Conservation (phyloP, 257 asterid genomes). For the Handroanthus guayacan region DNA sequence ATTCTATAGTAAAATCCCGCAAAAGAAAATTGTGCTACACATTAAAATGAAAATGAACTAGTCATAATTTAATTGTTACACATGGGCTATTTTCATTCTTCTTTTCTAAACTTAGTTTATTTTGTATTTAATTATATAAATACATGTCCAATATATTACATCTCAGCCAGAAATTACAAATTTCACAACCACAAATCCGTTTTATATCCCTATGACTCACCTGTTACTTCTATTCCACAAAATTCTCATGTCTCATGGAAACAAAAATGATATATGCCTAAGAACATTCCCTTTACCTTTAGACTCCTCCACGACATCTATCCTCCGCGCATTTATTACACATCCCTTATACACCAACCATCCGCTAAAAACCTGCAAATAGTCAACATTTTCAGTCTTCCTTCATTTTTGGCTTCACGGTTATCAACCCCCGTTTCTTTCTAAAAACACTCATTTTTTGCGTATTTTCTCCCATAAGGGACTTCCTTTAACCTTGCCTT, state of each 20-base stretch:
- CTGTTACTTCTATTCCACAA: not conserved
- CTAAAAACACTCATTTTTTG: conserved; percentile 2
- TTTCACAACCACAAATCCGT: not conserved
- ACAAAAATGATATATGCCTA: not conserved
- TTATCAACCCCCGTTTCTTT: conserved; percentile 6
- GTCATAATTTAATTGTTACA: too few species aligned
- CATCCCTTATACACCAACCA: conserved; percentile 31
- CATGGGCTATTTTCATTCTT: too few species aligned
- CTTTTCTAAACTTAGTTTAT: too few species aligned
- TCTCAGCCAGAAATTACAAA: not conserved
- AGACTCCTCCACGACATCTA: conserved; percentile 1
- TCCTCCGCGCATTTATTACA: not conserved
- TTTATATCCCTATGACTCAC: not conserved
- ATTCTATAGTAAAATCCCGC: too few species aligned
- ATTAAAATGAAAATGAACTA: too few species aligned
- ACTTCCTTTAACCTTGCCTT: conserved; percentile 51
- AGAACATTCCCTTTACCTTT: not conserved
- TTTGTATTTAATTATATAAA: too few species aligned
- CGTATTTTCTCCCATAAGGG: conserved; percentile 13
- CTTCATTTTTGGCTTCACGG: conserved; percentile 2
- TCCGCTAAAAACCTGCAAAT: conserved; percentile 21
- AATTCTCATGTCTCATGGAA: not conserved
- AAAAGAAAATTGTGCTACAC: too few species aligned
- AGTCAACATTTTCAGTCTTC: conserved; percentile 12
- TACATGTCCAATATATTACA: too few species aligned